A percentile compares a stretch with the other conserved stretches of the same genome.
Evolutionary conservation across 2,329 filamentous ascomycete genomes (phyloP).

Genomic region (Aureobasidium sp.): DNA sequence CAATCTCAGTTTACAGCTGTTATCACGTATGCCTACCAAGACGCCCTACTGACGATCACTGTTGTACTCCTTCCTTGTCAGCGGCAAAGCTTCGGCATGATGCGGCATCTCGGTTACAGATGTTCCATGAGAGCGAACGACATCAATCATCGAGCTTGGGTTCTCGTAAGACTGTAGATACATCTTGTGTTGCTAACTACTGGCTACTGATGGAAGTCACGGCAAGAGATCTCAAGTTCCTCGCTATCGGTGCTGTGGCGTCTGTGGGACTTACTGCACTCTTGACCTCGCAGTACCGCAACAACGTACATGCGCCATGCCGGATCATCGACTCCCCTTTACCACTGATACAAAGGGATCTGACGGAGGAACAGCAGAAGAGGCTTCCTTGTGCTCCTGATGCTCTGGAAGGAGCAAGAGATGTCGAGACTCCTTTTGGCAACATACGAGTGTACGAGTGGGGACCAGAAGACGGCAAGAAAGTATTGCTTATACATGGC

Average conservation of each 20-base stretch:
- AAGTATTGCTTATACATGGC: constrained; percentile 70
- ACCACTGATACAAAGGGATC: not conserved
- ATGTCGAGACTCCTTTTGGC: constrained; percentile 65
- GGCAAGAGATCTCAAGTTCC: not conserved
- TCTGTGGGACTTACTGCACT: not conserved
- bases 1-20: not conserved
- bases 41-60: constrained; percentile 6
- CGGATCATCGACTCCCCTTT: constrained; percentile 6
- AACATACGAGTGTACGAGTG: constrained; percentile 71
- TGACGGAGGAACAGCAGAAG: constrained; percentile 16
- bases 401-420: constrained; percentile 60
- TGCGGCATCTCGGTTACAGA: constrained; percentile 1
- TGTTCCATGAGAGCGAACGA: not conserved
- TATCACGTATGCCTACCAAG: not conserved
- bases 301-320: not conserved
- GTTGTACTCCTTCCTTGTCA: constrained; percentile 11
- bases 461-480: constrained; percentile 64
- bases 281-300: not conserved
- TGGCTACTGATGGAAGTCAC: not conserved
- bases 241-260: not conserved
- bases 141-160: not conserved
- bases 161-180: not conserved
- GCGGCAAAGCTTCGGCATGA: not conserved
- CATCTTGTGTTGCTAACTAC: too few relatives aligned
- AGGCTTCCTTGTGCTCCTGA: constrained; percentile 58